phyloP scores from a whole-genome alignment of 345 rosid genomes.

The Citrus cavaleriei region DNA sequence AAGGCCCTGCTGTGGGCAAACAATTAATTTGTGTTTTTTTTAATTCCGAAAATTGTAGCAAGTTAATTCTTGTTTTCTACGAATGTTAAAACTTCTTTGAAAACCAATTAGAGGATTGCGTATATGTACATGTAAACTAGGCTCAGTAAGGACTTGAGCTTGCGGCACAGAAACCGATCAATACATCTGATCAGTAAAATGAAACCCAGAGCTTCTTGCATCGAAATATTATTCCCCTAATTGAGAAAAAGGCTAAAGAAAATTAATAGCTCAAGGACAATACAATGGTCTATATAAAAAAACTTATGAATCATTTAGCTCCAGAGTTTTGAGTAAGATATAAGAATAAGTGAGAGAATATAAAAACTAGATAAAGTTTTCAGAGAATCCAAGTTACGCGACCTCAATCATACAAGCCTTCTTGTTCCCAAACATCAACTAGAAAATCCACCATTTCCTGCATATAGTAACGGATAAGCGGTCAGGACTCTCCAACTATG shows the following conservation, averaged over 20 bases:
- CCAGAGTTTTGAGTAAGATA: neutral
- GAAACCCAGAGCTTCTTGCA: neutral
- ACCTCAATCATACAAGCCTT: constrained; percentile 45
- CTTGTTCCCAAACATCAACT: constrained; percentile 63
- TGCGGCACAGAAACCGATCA: neutral
- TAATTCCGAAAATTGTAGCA: neutral
- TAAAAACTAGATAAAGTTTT: neutral
- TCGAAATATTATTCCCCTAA: neutral
- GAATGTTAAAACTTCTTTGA: no score
- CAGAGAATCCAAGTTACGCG: neutral
- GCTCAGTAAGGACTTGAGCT: neutral
- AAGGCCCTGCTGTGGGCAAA: neutral
- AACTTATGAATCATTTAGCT: neutral
- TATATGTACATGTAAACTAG: neutral
- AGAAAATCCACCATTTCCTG: constrained; percentile 75
- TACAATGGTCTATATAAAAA: neutral
- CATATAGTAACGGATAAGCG: neutral
- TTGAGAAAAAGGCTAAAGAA: neutral
- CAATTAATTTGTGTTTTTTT: neutral
- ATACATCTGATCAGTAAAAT: neutral
- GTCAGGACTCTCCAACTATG: neutral
- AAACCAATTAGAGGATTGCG: no score
- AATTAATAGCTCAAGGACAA: neutral
- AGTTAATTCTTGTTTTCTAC: neutral
- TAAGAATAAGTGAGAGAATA: neutral